phyloP scores from a whole-genome alignment of 768 basidiomycete species.

The Mycena amicta region DNA sequence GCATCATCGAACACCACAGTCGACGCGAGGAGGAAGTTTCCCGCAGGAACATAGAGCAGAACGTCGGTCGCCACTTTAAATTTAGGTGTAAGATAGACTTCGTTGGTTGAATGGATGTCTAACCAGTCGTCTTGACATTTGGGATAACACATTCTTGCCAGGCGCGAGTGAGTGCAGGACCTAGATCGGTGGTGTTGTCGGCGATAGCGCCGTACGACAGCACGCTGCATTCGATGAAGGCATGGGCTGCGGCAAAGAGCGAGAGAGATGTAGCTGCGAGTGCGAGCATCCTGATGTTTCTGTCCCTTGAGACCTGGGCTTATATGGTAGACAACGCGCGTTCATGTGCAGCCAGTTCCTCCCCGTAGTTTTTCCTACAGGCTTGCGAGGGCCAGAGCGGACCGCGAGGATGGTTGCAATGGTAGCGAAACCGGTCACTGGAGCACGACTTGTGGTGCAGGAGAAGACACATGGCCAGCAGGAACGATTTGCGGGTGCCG shows the following conservation, averaged over 20 bases:
- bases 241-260: too few relatives aligned
- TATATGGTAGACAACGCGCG: neutral
- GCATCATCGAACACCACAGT: constrained; percentile 26
- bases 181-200: constrained; percentile 29
- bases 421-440: neutral
- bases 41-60: constrained; percentile 26
- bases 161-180: constrained; percentile 26
- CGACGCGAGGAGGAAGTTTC: constrained; percentile 23
- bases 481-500: too few relatives aligned
- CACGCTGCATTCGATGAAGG: constrained; percentile 28
- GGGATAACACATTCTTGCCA: constrained; percentile 27
- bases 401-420: neutral
- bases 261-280: constrained; percentile 1
- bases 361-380: too few relatives aligned
- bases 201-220: constrained; percentile 27
- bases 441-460: too few relatives aligned
- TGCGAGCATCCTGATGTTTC: neutral
- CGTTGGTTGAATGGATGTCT: too few relatives aligned
- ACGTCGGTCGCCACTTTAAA: constrained; percentile 18
- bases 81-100: constrained; percentile 5
- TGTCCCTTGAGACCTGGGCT: neutral
- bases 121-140: too few relatives aligned
- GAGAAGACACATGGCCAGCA: neutral
- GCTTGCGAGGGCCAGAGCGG: too few relatives aligned
- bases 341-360: neutral